Percentiles rank a stretch among this genome's conserved stretches.
phyloP scores from a whole-genome alignment of 306 rosid species.

The Myrica gale region DNA sequence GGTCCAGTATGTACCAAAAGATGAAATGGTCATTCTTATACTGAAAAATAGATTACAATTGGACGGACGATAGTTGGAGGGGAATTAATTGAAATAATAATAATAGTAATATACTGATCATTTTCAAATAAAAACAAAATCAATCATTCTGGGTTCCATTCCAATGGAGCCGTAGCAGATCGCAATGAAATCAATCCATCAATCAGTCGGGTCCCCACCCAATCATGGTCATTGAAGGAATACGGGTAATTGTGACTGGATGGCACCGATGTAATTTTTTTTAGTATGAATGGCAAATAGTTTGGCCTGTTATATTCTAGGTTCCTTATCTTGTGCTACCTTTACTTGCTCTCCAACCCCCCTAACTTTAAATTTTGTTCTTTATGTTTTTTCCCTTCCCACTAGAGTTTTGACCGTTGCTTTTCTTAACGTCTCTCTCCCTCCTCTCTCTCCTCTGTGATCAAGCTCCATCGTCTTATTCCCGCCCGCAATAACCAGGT shows the following conservation, averaged over 20 bases:
- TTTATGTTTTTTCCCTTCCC: conserved; percentile 11
- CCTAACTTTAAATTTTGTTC: conserved; percentile 29
- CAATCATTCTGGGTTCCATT: no score
- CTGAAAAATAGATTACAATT: no score
- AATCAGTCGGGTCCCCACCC: background rate
- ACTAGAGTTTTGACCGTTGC: conserved; percentile 65
- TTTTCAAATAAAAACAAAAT: no score
- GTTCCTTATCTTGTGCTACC: background rate
- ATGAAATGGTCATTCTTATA: no score
- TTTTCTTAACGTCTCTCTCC: conserved; percentile 65
- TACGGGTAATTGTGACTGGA: background rate
- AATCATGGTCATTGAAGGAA: background rate
- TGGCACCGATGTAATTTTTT: conserved; percentile 33
- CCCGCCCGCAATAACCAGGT: conserved; percentile 42
- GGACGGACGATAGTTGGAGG: no score
- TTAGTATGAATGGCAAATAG: conserved; percentile 29
- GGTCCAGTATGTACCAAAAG: no score
- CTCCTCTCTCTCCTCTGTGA: conserved; percentile 22
- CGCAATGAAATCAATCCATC: background rate
- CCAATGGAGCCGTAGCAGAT: no score
- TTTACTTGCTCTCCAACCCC: conserved; percentile 50
- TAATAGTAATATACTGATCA: no score
- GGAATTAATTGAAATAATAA: no score
- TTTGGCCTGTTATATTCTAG: conserved; percentile 37
- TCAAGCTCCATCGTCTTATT: conserved; percentile 41